Evolutionary conservation across 2,329 filamentous ascomycete species (phyloP), one percentile per base, ranked within the genome.

Genomic region (Dactylonectria macrodidyma): DNA sequence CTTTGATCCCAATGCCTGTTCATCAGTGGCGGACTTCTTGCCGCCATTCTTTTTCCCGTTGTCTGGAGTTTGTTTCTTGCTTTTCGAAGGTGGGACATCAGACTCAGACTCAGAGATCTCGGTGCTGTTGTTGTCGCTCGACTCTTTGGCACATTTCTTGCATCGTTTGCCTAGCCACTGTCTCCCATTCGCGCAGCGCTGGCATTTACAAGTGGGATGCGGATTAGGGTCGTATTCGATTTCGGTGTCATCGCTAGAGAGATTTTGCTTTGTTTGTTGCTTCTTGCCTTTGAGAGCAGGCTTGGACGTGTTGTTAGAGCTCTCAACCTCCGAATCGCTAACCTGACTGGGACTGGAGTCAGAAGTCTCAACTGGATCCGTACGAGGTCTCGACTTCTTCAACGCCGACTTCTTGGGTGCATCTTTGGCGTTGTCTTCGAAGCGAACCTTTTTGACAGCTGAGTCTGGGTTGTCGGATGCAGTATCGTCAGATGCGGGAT

Each of bases 371-470:
- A 76, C 71, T 3, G 74, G 73, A 22, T 74, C 67, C 12, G 68
- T 55, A n/a, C 66, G 50, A 5, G 59, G 67, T 57, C 16, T 69
- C 66, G 51, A 72, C 71, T 69, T 76, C 70, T 68, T 74, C 69
- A 69, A 63, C 60, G 67, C 73, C 62, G 66, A 77, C 55, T 75
- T 77, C n/a, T 50, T 74, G 12, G 71, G 76, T 16, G 58, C 68
- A 11, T 69, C 62, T 16, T 71, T 59, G 3, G 75, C 44, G 56
- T 79, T 78, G 67, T 78, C 71, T 14, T 81, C 72, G 62, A 87
- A 87, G 16, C 82, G 83, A 36, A 87, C 85, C 62, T 82, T 84
- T 71, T 86, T 86, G 34, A 76, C 55, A 30, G 72, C 69, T 14
- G 68, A 46, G 47, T 69, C 69, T 34, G 62, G 12, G 14, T 50